Base-by-base conservation (phyloP, 345 rosid species). In the Arabis hirsuta region DNA sequence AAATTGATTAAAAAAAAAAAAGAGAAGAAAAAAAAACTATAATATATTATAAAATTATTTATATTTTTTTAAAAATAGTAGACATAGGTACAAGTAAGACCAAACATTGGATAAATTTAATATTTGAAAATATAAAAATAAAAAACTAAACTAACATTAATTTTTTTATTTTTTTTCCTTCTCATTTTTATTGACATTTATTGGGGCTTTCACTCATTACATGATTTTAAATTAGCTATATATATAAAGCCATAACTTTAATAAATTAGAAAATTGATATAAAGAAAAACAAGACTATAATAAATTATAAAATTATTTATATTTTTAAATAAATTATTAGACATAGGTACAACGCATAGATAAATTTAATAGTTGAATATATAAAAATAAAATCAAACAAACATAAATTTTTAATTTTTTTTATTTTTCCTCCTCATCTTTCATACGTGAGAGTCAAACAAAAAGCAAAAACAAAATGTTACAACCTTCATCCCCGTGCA, bases 401-500 rank as follows among this genome's bases (percentile, higher is more conserved):
- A 50, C 67, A 73, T 24, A 16, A 11, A 47, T 12, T 64, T 20
- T 62, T 11, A 16, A 6, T 4, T 0, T 14, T 39, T 46, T 45
- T 55, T 65, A 26, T 38, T 45, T 55, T 55, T 14, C n/a, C n/a
- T 0, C 14, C 52, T 29, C 62, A 9, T 61, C 53, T 38, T 46
- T 55, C 52, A 41, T 27, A 57, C 72, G 72, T 73, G 72, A 73
- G 66, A 39, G 24, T 22, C 54, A 65, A 65, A 73, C 54, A 65
- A 73, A 57, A 73, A 57, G 72, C 10, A 7, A 6, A 34, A 34
- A 36, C 24, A 36, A 39, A 65, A 65, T 44, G 19, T 47, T 65
- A 65, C 77, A 65, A 65, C 77, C 77, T 64, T 64, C 71, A 27
- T 60, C 67, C 39, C 41, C 63, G 63, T 32, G 63, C 63, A 69